Evolutionary conservation across 441 rosid species (phyloP), one percentile per base, ranked within the genome.

Genomic region (Flueggea neowawraea): DNA sequence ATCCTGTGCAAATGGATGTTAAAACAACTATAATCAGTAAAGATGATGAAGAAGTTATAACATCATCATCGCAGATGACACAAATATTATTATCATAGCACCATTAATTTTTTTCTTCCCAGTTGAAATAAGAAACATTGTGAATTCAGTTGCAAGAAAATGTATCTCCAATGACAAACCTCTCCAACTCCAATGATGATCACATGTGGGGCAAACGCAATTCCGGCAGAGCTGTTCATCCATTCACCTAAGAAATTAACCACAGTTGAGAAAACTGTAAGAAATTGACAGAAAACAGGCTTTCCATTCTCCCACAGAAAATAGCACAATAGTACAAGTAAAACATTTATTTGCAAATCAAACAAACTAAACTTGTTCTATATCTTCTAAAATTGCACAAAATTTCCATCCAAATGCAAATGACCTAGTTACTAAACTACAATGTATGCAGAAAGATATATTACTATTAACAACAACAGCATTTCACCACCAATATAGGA

Each of bases 221-320:
- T 49, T 66, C 99, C 99, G 62, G 98, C 99, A 12, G 98, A 92
- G 75, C 62, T 81, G 74, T 89, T 90, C 98, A 95, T 95, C 99
- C 99, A 95, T 73, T 90, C 97, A 82, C 99, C 99, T 95, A 62
- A n/a, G 79, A 58, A 49, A 68, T 60, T 47, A 77, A 66, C 50
- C 52, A 50, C 50, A 64, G 5, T 32, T 13, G 33, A 64, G 44
- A 60, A 66, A 45, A 57, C 31, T 54, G 45, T 11, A 47, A 10
- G 50, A 47, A 14, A 47, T 4, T 14, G 5, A 36, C 41, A 5
- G 9, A 36, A 36, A 36, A 36, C 6, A 36, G 9, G 41, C 9
- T 36, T 36, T 36, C 41, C 41, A 22, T 2, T 36, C 41, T 58
- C 16, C 33, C 16, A 31, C 12, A 47, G 4, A 47, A 4, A 47